Conservation (phyloP, 2,329 filamentous ascomycete species). For the Penicillium sp. region DNA sequence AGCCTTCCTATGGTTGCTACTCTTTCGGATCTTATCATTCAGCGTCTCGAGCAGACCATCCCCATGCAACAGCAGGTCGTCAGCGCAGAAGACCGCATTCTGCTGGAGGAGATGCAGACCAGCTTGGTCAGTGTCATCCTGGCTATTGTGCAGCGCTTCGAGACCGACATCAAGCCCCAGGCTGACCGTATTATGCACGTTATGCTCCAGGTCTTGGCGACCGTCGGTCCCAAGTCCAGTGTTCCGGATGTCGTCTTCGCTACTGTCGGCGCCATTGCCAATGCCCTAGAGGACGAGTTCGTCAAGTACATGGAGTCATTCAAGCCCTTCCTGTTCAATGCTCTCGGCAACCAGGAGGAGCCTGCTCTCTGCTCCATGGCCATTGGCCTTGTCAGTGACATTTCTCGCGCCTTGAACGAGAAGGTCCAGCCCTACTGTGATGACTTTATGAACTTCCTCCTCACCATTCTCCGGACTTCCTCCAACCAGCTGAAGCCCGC, state of each 20-base stretch:
- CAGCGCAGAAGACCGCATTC: constrained; percentile 93
- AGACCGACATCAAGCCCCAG: constrained; percentile 83
- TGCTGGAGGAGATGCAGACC: constrained; percentile 95
- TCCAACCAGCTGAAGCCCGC: constrained; percentile 96
- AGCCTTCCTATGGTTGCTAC: constrained; percentile 74
- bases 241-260: constrained; percentile 93
- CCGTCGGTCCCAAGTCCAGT: constrained; percentile 76
- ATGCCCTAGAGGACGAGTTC: constrained; percentile 87
- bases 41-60: constrained; percentile 84
- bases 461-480: constrained; percentile 75
- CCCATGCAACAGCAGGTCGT: constrained; percentile 88
- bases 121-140: constrained; percentile 87
- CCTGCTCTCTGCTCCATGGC: constrained; percentile 92
- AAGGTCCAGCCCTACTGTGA: constrained; percentile 94
- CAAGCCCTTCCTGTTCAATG: constrained; percentile 85
- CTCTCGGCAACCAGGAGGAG: constrained; percentile 92
- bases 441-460: constrained; percentile 93
- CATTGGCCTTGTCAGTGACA: constrained; percentile 94
- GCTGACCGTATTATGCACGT: constrained; percentile 92
- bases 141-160: constrained; percentile 83
- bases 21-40: constrained; percentile 80
- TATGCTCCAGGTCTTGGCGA: constrained; percentile 72
- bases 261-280: constrained; percentile 84
- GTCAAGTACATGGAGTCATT: constrained; percentile 97
- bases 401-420: constrained; percentile 83